Conservation (phyloP, 768 basidiomycete genomes). For the Suillus cothurnatus region DNA sequence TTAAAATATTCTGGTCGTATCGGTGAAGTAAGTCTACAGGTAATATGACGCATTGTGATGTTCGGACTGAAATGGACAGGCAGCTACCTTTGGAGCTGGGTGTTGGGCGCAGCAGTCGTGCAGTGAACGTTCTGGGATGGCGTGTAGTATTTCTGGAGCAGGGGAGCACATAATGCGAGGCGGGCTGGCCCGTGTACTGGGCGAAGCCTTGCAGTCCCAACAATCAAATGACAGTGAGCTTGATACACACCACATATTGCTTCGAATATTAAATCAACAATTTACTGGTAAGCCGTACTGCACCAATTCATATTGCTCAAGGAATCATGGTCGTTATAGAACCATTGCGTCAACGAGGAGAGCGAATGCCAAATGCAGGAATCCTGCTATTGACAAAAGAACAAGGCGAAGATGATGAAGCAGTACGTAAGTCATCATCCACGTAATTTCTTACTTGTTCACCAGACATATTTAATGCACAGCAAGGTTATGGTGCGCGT, state of each 20-base stretch:
- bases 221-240: slow-evolving; percentile 29
- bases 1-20: slow-evolving; percentile 74
- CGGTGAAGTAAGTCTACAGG: slow-evolving; percentile 57
- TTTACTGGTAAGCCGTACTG: slow-evolving; percentile 49
- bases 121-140: slow-evolving; percentile 40
- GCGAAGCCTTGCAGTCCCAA: slow-evolving; percentile 41
- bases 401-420: slow-evolving; percentile 26
- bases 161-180: slow-evolving; percentile 71
- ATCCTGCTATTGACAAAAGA: slow-evolving; percentile 62
- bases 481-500: slow-evolving; percentile 83
- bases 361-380: slow-evolving; percentile 57
- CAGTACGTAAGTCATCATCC: slow-evolving; percentile 29
- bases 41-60: neutral
- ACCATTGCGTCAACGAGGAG: slow-evolving; percentile 39
- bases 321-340: slow-evolving; percentile 27
- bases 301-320: neutral
- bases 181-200: slow-evolving; percentile 56
- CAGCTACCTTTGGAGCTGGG: slow-evolving; percentile 71
- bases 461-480: neutral
- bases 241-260: slow-evolving; percentile 61
- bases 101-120: slow-evolving; percentile 62
- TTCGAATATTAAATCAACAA: slow-evolving; percentile 43
- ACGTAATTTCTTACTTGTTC: neutral
- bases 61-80: slow-evolving; percentile 40
- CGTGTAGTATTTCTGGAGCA: slow-evolving; percentile 76